A percentile compares a stretch with the other conserved stretches of the same genome.
phyloP scores from a whole-genome alignment of 805 yeast species.

The Starmera quercuum region DNA sequence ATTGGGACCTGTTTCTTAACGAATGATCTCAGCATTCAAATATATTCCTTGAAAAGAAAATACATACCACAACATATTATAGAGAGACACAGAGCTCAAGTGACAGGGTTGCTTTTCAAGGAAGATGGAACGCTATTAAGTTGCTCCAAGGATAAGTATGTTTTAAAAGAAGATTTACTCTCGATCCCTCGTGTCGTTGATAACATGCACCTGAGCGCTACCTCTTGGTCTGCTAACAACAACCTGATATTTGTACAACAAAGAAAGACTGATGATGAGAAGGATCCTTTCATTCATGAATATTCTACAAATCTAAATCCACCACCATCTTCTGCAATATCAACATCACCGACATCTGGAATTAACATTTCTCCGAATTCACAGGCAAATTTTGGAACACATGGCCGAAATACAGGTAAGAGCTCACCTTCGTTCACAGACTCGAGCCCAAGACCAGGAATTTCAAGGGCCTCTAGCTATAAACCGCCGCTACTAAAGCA shows the following conservation, averaged over 20 bases:
- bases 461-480: slow-evolving; percentile 14
- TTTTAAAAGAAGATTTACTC: slow-evolving; percentile 41
- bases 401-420: neutral
- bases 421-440: slow-evolving; percentile 1
- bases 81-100: slow-evolving; percentile 39
- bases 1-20: slow-evolving; percentile 68
- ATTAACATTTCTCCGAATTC: neutral
- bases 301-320: neutral
- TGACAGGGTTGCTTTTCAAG: slow-evolving; percentile 53
- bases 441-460: slow-evolving; percentile 17
- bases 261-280: slow-evolving; percentile 33
- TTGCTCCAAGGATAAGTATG: slow-evolving; percentile 41
- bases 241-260: slow-evolving; percentile 48
- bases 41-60: slow-evolving; percentile 65
- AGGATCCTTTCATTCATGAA: neutral
- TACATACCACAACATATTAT: slow-evolving; percentile 58
- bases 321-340: neutral
- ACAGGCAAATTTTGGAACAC: neutral
- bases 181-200: slow-evolving; percentile 37
- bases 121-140: slow-evolving; percentile 39
- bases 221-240: slow-evolving; percentile 52
- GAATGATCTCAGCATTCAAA: slow-evolving; percentile 57
- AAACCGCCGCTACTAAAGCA: slow-evolving; percentile 12
- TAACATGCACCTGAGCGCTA: slow-evolving; percentile 41
- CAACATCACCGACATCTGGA: slow-evolving; percentile 10